A percentile compares a stretch with the other conserved stretches of the same genome.
Conservation (phyloP, 257 asterid species). For the Misopates orontium region DNA sequence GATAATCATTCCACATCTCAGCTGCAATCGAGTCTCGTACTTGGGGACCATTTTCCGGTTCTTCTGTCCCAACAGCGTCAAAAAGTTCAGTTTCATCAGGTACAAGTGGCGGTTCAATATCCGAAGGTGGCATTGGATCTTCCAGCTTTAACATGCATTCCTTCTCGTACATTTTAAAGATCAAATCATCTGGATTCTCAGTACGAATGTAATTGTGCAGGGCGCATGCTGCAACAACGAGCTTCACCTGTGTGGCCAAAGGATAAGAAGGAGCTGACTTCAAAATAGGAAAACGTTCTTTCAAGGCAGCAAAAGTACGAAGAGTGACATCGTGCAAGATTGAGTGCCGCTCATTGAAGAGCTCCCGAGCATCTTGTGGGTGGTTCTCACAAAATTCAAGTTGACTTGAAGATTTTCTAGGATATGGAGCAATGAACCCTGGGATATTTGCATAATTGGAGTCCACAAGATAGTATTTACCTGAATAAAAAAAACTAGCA, state of each 20-base stretch:
- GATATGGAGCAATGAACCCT: slow-evolving; percentile 43
- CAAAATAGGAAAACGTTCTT: slow-evolving; percentile 48
- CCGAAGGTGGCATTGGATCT: slow-evolving; percentile 38
- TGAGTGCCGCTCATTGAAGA: slow-evolving; percentile 44
- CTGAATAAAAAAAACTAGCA: slow-evolving; percentile 30
- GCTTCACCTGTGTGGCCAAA: slow-evolving; percentile 46
- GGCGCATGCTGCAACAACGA: slow-evolving; percentile 48
- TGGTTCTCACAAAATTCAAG: slow-evolving; percentile 28
- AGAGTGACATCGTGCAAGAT: slow-evolving; percentile 29
- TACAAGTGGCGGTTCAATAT: slow-evolving; percentile 22
- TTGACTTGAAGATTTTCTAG: slow-evolving; percentile 28
- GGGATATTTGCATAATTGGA: slow-evolving; percentile 38
- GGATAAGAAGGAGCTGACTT: slow-evolving; percentile 46
- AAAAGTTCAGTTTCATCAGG: slow-evolving; percentile 24
- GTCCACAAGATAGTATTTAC: slow-evolving; percentile 46
- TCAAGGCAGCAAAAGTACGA: slow-evolving; percentile 38
- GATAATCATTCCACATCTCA: slow-evolving; percentile 40
- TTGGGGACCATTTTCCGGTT: slow-evolving; percentile 28
- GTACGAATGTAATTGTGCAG: slow-evolving; percentile 41
- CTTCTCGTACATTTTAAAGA: slow-evolving; percentile 33
- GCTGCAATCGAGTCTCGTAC: slow-evolving; percentile 34
- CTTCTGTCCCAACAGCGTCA: slow-evolving; percentile 29
- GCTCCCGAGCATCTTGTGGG: slow-evolving; percentile 44
- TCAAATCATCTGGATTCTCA: slow-evolving; percentile 43
- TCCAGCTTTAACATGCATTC: slow-evolving; percentile 24